Percentiles rank a stretch among this genome's conserved stretches.
These are phyloP conservation scores for Kwoniella dejecticola DNA, from an alignment of 768 basidiomycete species.

Conservation along the genomic window DNA sequence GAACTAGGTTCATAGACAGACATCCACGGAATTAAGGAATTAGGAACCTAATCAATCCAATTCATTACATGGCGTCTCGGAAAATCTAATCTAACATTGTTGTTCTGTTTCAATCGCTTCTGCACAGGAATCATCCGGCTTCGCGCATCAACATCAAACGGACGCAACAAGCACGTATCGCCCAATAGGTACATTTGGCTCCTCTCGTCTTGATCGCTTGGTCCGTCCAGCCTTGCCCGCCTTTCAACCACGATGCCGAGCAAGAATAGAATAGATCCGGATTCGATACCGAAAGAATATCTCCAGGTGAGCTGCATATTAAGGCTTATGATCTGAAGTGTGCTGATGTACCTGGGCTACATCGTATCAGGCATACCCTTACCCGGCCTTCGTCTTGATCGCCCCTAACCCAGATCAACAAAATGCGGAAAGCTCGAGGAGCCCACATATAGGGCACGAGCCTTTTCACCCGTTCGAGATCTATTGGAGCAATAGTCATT, in stretches of 20 bases:
- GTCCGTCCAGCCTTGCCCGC: no score
- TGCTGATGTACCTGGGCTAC: not conserved
- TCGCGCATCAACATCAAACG: no score
- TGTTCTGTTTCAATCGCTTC: no score
- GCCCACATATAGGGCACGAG: slow-evolving; percentile 25
- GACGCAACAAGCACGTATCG: no score
- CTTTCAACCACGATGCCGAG: not conserved
- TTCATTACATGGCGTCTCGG: no score
- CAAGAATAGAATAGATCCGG: not conserved
- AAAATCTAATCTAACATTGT: no score
- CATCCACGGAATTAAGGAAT: no score
- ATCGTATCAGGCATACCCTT: slow-evolving; percentile 26
- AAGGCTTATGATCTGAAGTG: not conserved
- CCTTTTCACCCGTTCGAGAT: slow-evolving; percentile 30
- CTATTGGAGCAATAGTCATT: slow-evolving; percentile 43
- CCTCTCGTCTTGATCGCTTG: no score
- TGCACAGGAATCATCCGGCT: no score
- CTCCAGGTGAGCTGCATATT: not conserved
- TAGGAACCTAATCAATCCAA: no score
- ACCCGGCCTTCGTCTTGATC: slow-evolving; percentile 42
- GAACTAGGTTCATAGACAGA: no score
- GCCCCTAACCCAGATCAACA: slow-evolving; percentile 27
- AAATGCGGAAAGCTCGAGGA: slow-evolving; percentile 5
- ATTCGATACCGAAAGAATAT: not conserved
- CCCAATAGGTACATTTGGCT: no score